These are phyloP conservation scores for Knoxia roxburghii DNA, from an alignment of 257 asterid species.

Conservation along the genomic window DNA sequence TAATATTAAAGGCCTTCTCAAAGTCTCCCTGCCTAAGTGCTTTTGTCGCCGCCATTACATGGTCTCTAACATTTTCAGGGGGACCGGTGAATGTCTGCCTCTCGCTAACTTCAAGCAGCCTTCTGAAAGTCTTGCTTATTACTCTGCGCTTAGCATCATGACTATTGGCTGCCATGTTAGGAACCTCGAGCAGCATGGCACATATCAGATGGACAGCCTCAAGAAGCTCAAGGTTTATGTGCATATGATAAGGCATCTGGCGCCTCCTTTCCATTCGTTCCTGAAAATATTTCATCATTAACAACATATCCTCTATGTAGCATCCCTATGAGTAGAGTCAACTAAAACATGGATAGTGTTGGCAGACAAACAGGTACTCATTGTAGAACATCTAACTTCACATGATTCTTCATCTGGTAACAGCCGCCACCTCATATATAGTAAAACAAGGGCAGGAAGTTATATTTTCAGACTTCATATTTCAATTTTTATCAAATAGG, in stretches of 20 bases:
- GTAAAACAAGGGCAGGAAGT: no score
- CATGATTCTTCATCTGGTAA: not conserved
- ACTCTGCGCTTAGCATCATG: constrained; percentile 79
- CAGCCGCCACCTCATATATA: not conserved
- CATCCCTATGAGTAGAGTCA: no score
- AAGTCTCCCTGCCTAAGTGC: constrained; percentile 82
- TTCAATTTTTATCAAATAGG: no score
- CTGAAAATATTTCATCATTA: constrained; percentile 30
- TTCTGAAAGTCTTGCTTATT: constrained; percentile 74
- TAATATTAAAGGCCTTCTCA: constrained; percentile 57
- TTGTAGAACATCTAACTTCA: not conserved
- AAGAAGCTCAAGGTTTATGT: constrained; percentile 92
- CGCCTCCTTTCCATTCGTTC: constrained; percentile 94
- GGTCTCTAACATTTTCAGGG: constrained; percentile 96
- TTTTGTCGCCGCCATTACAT: constrained; percentile 89
- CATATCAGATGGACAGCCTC: constrained; percentile 93
- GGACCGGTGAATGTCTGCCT: constrained; percentile 91
- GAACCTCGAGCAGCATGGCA: constrained; percentile 94
- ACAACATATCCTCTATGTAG: not conserved
- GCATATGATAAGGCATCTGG: constrained; percentile 99
- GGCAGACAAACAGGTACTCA: not conserved
- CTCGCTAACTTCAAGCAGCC: constrained; percentile 73
- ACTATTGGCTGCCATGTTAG: constrained; percentile 89
- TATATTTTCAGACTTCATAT: no score
- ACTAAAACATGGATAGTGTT: not conserved